Evolutionary conservation across 352 stramenopile species (phyloP).

Genomic region (Phytophthora aleatoria): DNA sequence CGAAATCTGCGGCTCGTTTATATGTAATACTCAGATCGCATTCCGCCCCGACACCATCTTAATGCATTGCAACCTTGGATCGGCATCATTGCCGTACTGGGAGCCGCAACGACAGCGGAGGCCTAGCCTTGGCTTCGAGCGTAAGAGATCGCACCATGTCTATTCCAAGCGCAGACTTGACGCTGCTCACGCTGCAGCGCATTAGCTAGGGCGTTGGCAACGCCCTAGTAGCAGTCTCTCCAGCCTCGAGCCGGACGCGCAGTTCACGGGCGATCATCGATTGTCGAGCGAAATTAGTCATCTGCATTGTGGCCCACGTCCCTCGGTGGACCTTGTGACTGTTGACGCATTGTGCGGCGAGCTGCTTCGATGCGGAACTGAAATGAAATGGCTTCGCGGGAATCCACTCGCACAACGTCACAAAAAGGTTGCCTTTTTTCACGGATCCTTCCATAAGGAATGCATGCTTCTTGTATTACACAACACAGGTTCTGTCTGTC

Average conservation of each 20-base stretch:
- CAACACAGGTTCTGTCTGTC: neutral
- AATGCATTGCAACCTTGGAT: conserved; percentile 5
- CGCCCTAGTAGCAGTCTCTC: neutral
- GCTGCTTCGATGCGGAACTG: neutral
- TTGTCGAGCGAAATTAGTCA: conserved; percentile 18
- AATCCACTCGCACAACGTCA: conserved; percentile 21
- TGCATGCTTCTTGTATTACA: neutral
- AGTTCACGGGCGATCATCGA: conserved; percentile 2
- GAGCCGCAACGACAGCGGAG: neutral
- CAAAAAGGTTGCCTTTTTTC: neutral
- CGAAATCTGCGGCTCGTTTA: conserved; percentile 28
- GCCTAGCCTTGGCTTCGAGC: neutral
- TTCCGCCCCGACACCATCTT: conserved; percentile 19
- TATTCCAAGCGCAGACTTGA: conserved; percentile 2
- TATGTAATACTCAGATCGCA: conserved; percentile 6
- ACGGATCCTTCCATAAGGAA: neutral
- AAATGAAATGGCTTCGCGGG: conserved; percentile 26
- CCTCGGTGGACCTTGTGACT: conserved; percentile 14
- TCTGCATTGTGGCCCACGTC: neutral
- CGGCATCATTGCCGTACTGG: neutral
- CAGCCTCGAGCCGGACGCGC: neutral
- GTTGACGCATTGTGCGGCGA: conserved; percentile 8
- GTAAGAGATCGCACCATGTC: neutral
- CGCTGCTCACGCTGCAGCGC: neutral
- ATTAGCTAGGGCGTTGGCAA: conserved; percentile 10